A percentile compares a stretch with the other conserved stretches of the same genome.
These are phyloP conservation scores for Russula griseocarnosa DNA, from an alignment of 768 basidiomycete genomes.

Conservation along the genomic window DNA sequence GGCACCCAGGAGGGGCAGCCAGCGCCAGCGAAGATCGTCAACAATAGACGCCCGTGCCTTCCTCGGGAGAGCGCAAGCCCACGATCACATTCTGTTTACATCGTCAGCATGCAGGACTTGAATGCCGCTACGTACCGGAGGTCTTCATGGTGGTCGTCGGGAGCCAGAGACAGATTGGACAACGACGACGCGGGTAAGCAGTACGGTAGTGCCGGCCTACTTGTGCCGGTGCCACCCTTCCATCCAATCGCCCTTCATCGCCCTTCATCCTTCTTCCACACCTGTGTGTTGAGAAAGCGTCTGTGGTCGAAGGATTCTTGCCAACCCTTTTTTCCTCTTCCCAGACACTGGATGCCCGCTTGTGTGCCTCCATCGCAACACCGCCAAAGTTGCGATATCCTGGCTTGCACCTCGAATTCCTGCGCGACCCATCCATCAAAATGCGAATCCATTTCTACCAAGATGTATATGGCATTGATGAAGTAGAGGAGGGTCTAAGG, in stretches of 20 bases:
- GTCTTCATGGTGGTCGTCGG: conserved; percentile 26
- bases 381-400: conserved; percentile 63
- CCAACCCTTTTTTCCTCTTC: conserved; percentile 47
- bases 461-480: too few relatives aligned
- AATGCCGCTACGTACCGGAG: not conserved
- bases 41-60: conserved; percentile 34
- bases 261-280: conserved; percentile 32
- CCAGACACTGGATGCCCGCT: conserved; percentile 33
- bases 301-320: conserved; percentile 35
- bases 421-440: conserved; percentile 54
- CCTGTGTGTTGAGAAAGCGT: conserved; percentile 49
- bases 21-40: too few relatives aligned
- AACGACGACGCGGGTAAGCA: conserved; percentile 45
- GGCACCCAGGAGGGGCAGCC: not conserved
- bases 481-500: too few relatives aligned
- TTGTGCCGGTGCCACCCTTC: conserved; percentile 30
- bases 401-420: conserved; percentile 62
- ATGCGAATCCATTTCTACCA: conserved; percentile 61
- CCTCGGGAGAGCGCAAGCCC: conserved; percentile 63
- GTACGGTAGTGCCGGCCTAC: too few relatives aligned
- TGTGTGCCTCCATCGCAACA: conserved; percentile 31
- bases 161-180: conserved; percentile 51
- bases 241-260: not conserved
- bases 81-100: conserved; percentile 79
- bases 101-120: conserved; percentile 61